Base-by-base conservation (phyloP, 768 basidiomycete species). In the Tulasnella calospora region DNA sequence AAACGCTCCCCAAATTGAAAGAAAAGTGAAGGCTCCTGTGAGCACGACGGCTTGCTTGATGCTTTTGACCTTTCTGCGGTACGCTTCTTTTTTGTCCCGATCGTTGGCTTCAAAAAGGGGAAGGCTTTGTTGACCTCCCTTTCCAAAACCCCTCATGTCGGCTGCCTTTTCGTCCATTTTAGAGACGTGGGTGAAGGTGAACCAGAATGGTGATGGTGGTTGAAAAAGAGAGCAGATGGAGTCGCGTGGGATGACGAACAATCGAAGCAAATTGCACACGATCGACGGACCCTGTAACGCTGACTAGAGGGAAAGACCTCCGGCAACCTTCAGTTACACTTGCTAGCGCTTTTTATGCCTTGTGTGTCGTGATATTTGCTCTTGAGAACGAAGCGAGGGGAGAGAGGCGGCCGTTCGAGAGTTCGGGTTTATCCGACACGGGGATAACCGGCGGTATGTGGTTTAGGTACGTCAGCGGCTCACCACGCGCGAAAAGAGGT, bases 401-500 rank as follows among this genome's bases (percentile, higher is more conserved):
- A 10, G 30, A 67, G 61, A 9, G 61, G 33, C n/a, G 61, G 30
- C 33, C 61, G 27, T 67, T 67, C n/a, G 2, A 67, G 4, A 0
- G 23, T 51, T 19, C 57, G 57, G 12, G 61, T 67, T 67, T 67
- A 30, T 8, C 61, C 61, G 61, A 67, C 3, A 67, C 61, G 61
- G 61, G 27, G 61, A 67, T 67, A 67, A 67, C 27, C n/a, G 61
- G 61, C 61, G 61, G 27, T 67, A 27, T 3, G 4, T 30, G 4
- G 21, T 17, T n/a, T 67, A 67, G 61, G 61, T 67, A 67, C 61
- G 61, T 67, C 61, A 67, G 61, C 61, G 61, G 61, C 61, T 67
- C 61, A 67, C 61, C 61, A 67, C 61, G 61, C 61, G 61, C 30
- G 61, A 67, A 67, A 33, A 33, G 12, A 17, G 13, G 41, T 61